Evolutionary conservation across 2,329 filamentous ascomycete species (phyloP).

Genomic region (Colletotrichum tamarilloi): DNA sequence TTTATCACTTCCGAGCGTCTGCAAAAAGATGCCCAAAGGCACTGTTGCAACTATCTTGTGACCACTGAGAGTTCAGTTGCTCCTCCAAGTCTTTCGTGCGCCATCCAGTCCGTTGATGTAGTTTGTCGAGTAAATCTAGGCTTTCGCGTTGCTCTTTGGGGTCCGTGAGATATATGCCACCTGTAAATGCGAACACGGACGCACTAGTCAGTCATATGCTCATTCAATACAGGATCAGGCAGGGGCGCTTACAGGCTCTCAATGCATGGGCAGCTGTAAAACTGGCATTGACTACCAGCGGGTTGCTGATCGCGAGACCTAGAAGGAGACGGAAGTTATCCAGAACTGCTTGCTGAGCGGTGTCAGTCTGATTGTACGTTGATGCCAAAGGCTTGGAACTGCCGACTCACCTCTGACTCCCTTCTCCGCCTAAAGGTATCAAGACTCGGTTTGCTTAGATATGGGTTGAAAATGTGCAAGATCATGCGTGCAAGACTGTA

Average conservation of each 20-base stretch:
- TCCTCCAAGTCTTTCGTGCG: constrained; percentile 15
- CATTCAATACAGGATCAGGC: not conserved
- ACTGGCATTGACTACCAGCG: constrained; percentile 38
- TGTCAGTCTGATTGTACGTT: not conserved
- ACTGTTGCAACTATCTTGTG: not conserved
- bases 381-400: not conserved
- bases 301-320: constrained; percentile 42
- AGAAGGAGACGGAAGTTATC: constrained; percentile 40
- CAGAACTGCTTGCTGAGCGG: constrained; percentile 36
- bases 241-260: constrained; percentile 39
- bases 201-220: not conserved
- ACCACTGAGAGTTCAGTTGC: not conserved
- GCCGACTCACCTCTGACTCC: constrained; percentile 34
- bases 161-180: constrained; percentile 8
- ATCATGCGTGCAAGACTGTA: constrained; percentile 53
- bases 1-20: not conserved
- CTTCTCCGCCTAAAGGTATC: constrained; percentile 38
- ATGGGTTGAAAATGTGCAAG: constrained; percentile 51
- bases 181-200: not conserved
- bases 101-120: constrained; percentile 14
- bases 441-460: constrained; percentile 39
- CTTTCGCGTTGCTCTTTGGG: constrained; percentile 17
- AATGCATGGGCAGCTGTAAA: constrained; percentile 43
- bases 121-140: not conserved
- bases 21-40: constrained; percentile 10